These are phyloP conservation scores for Acmispon strigosus DNA, from an alignment of 306 rosid genomes.

Conservation along the genomic window DNA sequence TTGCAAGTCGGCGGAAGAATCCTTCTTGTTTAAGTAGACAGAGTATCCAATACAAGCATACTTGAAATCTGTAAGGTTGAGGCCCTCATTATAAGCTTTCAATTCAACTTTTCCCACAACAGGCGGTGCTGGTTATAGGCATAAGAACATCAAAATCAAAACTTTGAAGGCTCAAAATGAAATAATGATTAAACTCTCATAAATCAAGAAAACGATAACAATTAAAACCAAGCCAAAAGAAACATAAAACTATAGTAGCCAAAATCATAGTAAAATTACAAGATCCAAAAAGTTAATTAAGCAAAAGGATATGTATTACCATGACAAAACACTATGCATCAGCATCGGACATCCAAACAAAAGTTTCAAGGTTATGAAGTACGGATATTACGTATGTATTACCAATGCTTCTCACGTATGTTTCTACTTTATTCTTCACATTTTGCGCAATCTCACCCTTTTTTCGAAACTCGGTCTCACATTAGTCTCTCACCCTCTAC, in stretches of 20 bases:
- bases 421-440: neutral
- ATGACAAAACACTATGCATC: neutral
- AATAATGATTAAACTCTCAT: neutral
- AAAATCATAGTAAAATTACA: neutral
- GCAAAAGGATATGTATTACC: neutral
- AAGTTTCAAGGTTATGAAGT: too few relatives aligned
- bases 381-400: too few relatives aligned
- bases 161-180: neutral
- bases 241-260: neutral
- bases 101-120: constrained; percentile 68
- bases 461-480: neutral
- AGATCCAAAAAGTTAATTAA: too few relatives aligned
- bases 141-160: constrained; percentile 24
- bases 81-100: constrained; percentile 72
- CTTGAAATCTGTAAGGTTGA: constrained; percentile 61
- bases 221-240: neutral
- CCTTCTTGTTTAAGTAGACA: constrained; percentile 61
- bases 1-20: constrained; percentile 37
- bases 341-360: neutral
- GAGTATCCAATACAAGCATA: constrained; percentile 92
- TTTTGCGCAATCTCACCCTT: neutral
- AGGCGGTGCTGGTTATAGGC: constrained; percentile 52
- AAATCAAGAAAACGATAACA: neutral
- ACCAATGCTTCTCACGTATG: neutral
- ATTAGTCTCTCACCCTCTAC: neutral